Conservation (phyloP, 2,329 filamentous ascomycete genomes). For the Ophiosphaerella herpotricha region DNA sequence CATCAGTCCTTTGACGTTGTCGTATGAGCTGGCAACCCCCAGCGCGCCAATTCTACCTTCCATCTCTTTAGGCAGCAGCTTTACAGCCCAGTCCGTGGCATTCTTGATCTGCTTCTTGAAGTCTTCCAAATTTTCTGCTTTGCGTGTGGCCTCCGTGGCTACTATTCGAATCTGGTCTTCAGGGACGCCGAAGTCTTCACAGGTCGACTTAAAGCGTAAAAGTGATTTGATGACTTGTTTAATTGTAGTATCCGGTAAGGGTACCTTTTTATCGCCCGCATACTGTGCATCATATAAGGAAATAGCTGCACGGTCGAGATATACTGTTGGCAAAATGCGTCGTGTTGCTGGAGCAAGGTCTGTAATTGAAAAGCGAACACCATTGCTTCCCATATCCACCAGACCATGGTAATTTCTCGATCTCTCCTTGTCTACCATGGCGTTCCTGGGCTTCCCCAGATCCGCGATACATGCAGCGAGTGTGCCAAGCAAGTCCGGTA, state of each 20-base stretch:
- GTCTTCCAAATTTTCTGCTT: conserved; percentile 71
- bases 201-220: conserved; percentile 72
- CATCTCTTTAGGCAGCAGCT: conserved; percentile 75
- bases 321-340: conserved; percentile 76
- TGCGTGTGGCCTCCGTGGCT: conserved; percentile 87
- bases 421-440: conserved; percentile 19
- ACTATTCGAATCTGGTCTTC: conserved; percentile 70
- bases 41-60: conserved; percentile 83
- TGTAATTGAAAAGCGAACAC: conserved; percentile 89
- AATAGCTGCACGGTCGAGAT: conserved; percentile 76
- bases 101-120: conserved; percentile 69
- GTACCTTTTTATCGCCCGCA: conserved; percentile 48
- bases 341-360: conserved; percentile 72
- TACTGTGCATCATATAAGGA: conserved; percentile 83
- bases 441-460: conserved; percentile 16
- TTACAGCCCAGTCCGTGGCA: conserved; percentile 69
- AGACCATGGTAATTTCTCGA: conserved; percentile 36
- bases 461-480: conserved; percentile 17
- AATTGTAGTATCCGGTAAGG: conserved; percentile 66
- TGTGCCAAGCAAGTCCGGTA: conserved; percentile 21
- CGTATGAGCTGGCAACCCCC: conserved; percentile 78
- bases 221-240: conserved; percentile 68
- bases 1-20: conserved; percentile 73
- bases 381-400: conserved; percentile 66
- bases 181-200: conserved; percentile 70